Percentiles rank a stretch among this genome's conserved stretches.
Evolutionary conservation across 2,329 filamentous ascomycete species (phyloP).

Genomic region (Onygena corvina): DNA sequence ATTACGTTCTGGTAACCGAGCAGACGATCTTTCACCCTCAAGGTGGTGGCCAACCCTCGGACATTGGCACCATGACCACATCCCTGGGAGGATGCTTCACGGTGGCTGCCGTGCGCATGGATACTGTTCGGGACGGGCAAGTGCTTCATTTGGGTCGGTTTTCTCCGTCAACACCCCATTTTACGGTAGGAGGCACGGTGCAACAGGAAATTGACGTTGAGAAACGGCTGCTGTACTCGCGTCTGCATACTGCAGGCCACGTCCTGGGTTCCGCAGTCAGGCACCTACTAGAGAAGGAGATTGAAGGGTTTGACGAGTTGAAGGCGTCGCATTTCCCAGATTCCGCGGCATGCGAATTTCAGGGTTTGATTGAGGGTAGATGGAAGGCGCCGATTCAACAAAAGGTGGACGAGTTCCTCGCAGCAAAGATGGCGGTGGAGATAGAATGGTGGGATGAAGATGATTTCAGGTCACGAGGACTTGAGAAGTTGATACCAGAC

Average conservation of each 20-base stretch:
- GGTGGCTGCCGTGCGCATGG: constrained; percentile 48
- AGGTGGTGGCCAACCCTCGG: constrained; percentile 61
- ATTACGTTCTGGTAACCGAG: constrained; percentile 49
- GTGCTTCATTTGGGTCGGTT: constrained; percentile 58
- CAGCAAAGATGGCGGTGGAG: constrained; percentile 45
- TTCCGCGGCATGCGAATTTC: constrained; percentile 55
- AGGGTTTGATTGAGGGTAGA: constrained; percentile 52
- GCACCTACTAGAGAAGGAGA: constrained; percentile 38
- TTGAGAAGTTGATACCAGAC: constrained; percentile 47
- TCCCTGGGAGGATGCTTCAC: constrained; percentile 33
- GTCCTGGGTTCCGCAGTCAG: constrained; percentile 58
- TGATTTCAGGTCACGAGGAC: constrained; percentile 44
- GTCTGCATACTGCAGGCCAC: constrained; percentile 62
- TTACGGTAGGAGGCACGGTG: constrained; percentile 36
- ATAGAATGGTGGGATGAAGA: constrained; percentile 57
- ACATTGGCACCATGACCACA: constrained; percentile 45
- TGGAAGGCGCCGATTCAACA: constrained; percentile 52
- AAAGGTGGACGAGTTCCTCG: constrained; percentile 48
- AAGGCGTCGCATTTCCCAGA: constrained; percentile 64
- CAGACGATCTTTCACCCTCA: constrained; percentile 65
- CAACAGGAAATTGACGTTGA: constrained; percentile 48
- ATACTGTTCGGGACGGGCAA: constrained; percentile 38
- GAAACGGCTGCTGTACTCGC: constrained; percentile 52
- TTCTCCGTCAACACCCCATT: constrained; percentile 20
- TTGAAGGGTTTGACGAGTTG: constrained; percentile 49